phyloP scores from a whole-genome alignment of 2,329 filamentous ascomycete species.

The Lasiodiplodia sp. region DNA sequence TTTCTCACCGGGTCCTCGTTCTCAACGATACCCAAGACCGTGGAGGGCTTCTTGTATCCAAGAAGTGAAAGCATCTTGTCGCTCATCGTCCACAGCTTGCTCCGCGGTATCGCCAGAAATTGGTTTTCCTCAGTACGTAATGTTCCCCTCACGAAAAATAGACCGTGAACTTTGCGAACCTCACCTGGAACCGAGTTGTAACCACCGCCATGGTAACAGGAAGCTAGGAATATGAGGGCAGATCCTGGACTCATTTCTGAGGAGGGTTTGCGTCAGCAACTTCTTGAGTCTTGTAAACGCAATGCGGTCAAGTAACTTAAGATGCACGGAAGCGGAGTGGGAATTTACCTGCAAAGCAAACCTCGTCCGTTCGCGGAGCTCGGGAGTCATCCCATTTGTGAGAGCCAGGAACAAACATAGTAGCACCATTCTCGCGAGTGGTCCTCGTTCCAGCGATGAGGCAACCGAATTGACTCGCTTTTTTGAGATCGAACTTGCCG shows the following conservation, averaged over 20 bases:
- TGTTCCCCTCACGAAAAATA: constrained; percentile 43
- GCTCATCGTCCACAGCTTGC: constrained; percentile 42
- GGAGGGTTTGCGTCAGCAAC: too few relatives aligned
- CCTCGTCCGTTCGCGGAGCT: constrained; percentile 38
- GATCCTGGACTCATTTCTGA: constrained; percentile 48
- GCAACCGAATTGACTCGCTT: constrained; percentile 39
- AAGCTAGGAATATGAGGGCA: constrained; percentile 47
- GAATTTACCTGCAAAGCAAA: constrained; percentile 44
- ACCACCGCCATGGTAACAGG: constrained; percentile 45
- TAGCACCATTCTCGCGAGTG: constrained; percentile 43
- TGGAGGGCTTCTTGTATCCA: constrained; percentile 44
- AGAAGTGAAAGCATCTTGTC: constrained; percentile 43
- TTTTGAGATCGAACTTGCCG: constrained; percentile 30
- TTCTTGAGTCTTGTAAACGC: too few relatives aligned
- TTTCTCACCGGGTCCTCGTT: constrained; percentile 40
- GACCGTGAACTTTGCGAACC: constrained; percentile 40
- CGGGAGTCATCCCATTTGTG: constrained; percentile 43
- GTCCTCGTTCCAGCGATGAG: constrained; percentile 41
- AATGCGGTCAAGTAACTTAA: too few relatives aligned
- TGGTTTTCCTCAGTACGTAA: constrained; percentile 47
- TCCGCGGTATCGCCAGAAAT: constrained; percentile 42
- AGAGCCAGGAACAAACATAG: constrained; percentile 44
- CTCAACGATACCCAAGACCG: constrained; percentile 44
- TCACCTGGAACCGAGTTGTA: constrained; percentile 38
- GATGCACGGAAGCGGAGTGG: neutral